These are phyloP conservation scores for Bipolaris gigantea DNA, from an alignment of 2,329 filamentous ascomycete species.

Conservation along the genomic window DNA sequence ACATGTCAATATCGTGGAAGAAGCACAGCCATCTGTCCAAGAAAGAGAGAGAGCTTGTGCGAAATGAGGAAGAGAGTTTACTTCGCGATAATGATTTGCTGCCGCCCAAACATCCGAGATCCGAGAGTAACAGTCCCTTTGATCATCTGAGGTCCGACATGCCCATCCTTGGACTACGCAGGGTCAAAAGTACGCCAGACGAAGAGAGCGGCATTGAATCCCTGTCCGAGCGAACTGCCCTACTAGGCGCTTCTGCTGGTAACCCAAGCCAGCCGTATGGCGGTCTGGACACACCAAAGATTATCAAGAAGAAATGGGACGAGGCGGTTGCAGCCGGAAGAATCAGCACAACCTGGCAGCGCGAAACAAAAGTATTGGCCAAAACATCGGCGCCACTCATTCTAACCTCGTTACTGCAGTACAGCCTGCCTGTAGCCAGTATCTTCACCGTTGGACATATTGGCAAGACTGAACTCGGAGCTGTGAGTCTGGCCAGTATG, in stretches of 20 bases:
- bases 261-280: constrained; percentile 48
- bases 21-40: constrained; percentile 52
- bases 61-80: constrained; percentile 61
- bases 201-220: constrained; percentile 32
- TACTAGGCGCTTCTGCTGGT: constrained; percentile 47
- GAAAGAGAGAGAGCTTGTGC: constrained; percentile 56
- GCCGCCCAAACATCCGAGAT: constrained; percentile 54
- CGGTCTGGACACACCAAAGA: constrained; percentile 54
- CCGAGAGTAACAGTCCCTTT: constrained; percentile 34
- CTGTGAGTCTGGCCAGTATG: constrained; percentile 53
- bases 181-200: constrained; percentile 34
- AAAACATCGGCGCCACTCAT: constrained; percentile 52
- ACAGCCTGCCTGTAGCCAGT: constrained; percentile 51
- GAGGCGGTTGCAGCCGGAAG: constrained; percentile 78
- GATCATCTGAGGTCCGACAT: constrained; percentile 31
- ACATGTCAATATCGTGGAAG: constrained; percentile 26
- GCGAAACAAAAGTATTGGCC: constrained; percentile 79
- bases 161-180: constrained; percentile 36
- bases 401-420: constrained; percentile 54
- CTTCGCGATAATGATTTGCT: constrained; percentile 63
- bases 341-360: constrained; percentile 88
- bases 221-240: constrained; percentile 52
- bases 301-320: constrained; percentile 49
- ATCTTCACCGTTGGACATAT: constrained; percentile 56
- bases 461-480: constrained; percentile 52